Base-by-base conservation (phyloP, 179 eudicot species). In the Kewa caespitosa region DNA sequence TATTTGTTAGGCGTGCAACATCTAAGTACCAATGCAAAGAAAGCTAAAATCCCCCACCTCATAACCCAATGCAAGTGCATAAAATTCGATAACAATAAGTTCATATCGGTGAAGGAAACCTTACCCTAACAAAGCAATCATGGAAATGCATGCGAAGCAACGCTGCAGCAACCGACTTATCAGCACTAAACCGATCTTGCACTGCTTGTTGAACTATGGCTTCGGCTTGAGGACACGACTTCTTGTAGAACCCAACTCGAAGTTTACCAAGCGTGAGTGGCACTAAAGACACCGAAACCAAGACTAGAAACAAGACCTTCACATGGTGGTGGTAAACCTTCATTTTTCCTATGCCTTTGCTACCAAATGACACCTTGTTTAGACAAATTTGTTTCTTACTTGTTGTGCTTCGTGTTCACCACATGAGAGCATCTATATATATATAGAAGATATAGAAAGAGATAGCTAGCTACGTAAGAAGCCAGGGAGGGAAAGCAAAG, bases 111-210 rank as follows among this genome's bases (percentile, higher is more conserved):
- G n/a, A n/a, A n/a, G n/a, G n/a, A n/a, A n/a, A n/a, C n/a, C 78
- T 81, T 76, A 86, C 88, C 78, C 76, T 70, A 61, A 86, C 86
- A 74, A 81, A 86, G 52, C 90, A 87, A 59, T 87, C 90, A 54
- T 87, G 88, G 72, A 85, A 87, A 46, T 87, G 82, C 90, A 87
- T 87, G 43, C 90, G 83, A 39, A 85, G 82, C 67, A 86, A 76
- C 48, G 89, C 87, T 0, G 87, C 82, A 0, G 87, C 71, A 15
- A 86, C 69, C 65, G 87, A 78, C 37, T 33, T 81, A 38, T 82
- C 84, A 0, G 10, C 20, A 8, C 18, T 39, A 48, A 84, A 78
- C 0, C 83, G 82, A n/a, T 74, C 70, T 57, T 67, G 80, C 41
- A 84, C 82, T 1, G 71, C 63, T 60, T 79, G 73, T 50, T 70